phyloP scores from a whole-genome alignment of 1,284 basidiomycete species.

The Cryptococcus floricola region DNA sequence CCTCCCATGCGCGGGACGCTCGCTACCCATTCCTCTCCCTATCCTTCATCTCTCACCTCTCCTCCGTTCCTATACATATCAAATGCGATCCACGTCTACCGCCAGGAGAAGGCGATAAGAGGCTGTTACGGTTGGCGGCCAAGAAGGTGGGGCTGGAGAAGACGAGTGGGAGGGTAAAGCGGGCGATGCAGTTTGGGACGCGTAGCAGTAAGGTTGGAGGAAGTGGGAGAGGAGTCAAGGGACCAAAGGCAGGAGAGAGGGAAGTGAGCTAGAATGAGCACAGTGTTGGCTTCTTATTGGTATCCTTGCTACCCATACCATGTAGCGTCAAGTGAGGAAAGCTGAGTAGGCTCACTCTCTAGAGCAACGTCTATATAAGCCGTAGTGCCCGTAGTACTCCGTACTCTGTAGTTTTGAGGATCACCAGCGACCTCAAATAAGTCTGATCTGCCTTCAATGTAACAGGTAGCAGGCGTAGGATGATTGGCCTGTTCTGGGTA shows the following conservation, averaged over 20 bases:
- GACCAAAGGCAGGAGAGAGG: constrained; percentile 24
- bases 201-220: constrained; percentile 77
- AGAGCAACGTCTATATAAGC: too few relatives aligned
- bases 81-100: constrained; percentile 65
- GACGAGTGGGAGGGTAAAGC: constrained; percentile 71
- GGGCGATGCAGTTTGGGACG: constrained; percentile 97
- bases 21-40: constrained; percentile 86
- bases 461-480: too few relatives aligned
- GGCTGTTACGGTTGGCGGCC: constrained; percentile 69
- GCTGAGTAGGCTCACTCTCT: too few relatives aligned
- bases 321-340: too few relatives aligned
- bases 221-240: constrained; percentile 16
- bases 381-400: too few relatives aligned
- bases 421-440: too few relatives aligned
- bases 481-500: too few relatives aligned
- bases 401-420: too few relatives aligned
- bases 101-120: constrained; percentile 78
- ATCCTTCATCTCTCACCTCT: constrained; percentile 68
- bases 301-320: too few relatives aligned
- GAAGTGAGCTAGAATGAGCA: constrained; percentile 1
- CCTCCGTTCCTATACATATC: constrained; percentile 66
- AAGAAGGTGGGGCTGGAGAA: constrained; percentile 63
- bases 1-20: constrained; percentile 81
- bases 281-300: not conserved
- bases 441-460: too few relatives aligned